These are phyloP conservation scores for Naumovozyma baii DNA, from an alignment of 805 yeast species.

Conservation along the genomic window DNA sequence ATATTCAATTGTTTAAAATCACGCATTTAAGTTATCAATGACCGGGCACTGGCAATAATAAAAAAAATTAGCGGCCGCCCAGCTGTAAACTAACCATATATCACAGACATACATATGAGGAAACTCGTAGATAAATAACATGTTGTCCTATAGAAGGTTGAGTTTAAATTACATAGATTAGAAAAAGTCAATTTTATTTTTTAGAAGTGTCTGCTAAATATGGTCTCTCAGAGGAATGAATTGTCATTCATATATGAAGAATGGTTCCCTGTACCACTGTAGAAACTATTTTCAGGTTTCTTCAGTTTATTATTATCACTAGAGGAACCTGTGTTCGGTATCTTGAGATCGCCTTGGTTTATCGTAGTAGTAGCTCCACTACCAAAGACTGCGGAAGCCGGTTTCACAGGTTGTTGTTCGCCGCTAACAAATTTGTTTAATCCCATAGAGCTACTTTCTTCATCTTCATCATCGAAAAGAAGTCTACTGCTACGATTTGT, in stretches of 20 bases:
- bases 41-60: background rate
- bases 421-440: background rate
- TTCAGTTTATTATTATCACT: slow-evolving; percentile 12
- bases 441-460: slow-evolving; percentile 3
- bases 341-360: slow-evolving; percentile 9
- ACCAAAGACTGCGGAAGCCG: slow-evolving; percentile 24
- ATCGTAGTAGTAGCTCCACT: slow-evolving; percentile 2
- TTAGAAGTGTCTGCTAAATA: too few relatives aligned
- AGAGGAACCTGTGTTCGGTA: slow-evolving; percentile 9
- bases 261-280: slow-evolving; percentile 9
- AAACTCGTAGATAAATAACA: too few relatives aligned
- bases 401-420: slow-evolving; percentile 19
- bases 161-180: too few relatives aligned
- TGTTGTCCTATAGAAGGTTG: too few relatives aligned
- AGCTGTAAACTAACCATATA: too few relatives aligned
- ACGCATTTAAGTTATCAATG: background rate
- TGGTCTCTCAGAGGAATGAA: slow-evolving; percentile 10
- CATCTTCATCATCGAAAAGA: slow-evolving; percentile 12
- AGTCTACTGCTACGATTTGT: slow-evolving; percentile 5
- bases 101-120: too few relatives aligned
- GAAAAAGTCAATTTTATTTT: too few relatives aligned
- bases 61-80: too few relatives aligned
- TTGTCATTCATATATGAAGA: slow-evolving; percentile 9
- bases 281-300: slow-evolving; percentile 28
- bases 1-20: background rate